Conservation (phyloP, 202 grass and related monocot genomes). For the Setaria italica region DNA sequence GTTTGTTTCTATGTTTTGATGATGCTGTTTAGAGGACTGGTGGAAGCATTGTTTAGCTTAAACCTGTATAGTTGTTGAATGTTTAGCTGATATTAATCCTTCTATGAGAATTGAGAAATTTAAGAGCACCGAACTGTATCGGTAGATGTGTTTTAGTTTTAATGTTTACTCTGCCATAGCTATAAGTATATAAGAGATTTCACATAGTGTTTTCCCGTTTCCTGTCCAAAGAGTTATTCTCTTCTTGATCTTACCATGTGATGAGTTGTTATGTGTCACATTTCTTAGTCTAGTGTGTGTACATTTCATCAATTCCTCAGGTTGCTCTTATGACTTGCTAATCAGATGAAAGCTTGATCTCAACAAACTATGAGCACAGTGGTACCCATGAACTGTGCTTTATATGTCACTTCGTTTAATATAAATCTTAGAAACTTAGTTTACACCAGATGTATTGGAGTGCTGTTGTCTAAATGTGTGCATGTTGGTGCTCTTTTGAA, state of each 20-base stretch:
- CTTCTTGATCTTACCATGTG: not conserved
- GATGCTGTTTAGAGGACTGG: not conserved
- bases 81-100: not conserved
- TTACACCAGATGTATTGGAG: not conserved
- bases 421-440: not conserved
- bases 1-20: not conserved
- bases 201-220: not conserved
- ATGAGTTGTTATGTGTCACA: not conserved
- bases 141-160: not conserved
- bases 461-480: not conserved
- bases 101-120: not conserved
- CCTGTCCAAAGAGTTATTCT: not conserved
- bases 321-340: not conserved
- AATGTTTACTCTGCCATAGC: not conserved
- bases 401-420: not conserved
- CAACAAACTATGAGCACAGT: too few relatives aligned
- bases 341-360: not conserved
- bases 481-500: not conserved
- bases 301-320: not conserved
- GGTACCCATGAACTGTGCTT: not conserved
- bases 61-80: constrained; percentile 3
- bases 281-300: not conserved
- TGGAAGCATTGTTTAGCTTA: not conserved
- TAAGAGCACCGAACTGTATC: too few relatives aligned
- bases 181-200: not conserved